Base-by-base conservation (phyloP, 1,284 basidiomycete species). In the Puccinia polysora region DNA sequence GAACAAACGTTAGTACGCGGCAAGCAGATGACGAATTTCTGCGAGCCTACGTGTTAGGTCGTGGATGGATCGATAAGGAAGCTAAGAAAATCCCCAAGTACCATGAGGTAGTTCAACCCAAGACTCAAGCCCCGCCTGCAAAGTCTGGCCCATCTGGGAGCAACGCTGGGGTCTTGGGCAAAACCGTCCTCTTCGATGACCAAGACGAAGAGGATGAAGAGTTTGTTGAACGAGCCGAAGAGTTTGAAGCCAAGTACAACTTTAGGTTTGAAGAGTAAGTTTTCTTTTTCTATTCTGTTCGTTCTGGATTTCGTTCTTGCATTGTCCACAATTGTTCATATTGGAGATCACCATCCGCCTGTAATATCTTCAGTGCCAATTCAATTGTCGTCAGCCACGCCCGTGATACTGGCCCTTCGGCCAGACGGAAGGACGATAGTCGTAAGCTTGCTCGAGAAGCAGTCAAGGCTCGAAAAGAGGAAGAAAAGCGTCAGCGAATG, bases 181-280 rank as follows among this genome's bases (percentile, higher is more conserved):
- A 43, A 80, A 82, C 20, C 80, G 80, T 72, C 65, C 73, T 14
- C n/a, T 60, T 45, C 68, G 75, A 58, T 76, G 15, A 78, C 76
- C 4, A 82, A 12, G 77, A 80, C 32, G 68, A 70, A 30, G 75
- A 76, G 2, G 78, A 77, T 34, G 77, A 75, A 2, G 76, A 75
- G 67, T 76, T 74, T 28, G 75, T 76, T 30, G 80, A 73, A 32
- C 53, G 85, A 60, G 86, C 84, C 0, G 88, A 90, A 30, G 84
- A 83, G 32, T 90, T 89, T 75, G 89, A 90, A 79, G 85, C 84
- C 18, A 88, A 88, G n/a, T 95, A 94, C 81, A 95, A 95, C 79
- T 93, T 93, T 83, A 86, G 92, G 65, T 95, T 90, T 78, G 91
- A 97, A 80, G 89, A 90, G 86, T 90, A 76, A 79, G 89, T 85